Conservation (phyloP, 2,329 filamentous ascomycete species). For the Phaeophleospora eucalypticola region DNA sequence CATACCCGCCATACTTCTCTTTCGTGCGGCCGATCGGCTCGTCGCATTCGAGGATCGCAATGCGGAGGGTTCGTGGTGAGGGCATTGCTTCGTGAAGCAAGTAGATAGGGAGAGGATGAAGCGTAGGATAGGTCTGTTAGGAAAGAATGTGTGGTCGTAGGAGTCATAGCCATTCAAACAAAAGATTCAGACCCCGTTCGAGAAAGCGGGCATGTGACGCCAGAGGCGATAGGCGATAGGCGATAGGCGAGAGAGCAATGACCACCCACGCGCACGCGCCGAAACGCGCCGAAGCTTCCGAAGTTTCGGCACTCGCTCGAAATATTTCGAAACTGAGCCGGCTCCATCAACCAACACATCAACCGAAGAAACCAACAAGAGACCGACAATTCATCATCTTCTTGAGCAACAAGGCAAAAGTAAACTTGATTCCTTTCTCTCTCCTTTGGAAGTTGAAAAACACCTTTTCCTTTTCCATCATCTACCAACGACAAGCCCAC, state of each 20-base stretch:
- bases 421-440: background rate
- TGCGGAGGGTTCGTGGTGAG: slow-evolving; percentile 50
- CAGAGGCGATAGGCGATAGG: too few species aligned
- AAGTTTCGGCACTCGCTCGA: too few species aligned
- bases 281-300: too few species aligned
- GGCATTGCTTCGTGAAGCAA: background rate
- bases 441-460: background rate
- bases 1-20: slow-evolving; percentile 67
- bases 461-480: background rate
- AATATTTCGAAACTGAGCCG: too few species aligned
- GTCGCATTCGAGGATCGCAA: slow-evolving; percentile 87
- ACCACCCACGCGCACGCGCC: too few species aligned
- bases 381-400: too few species aligned
- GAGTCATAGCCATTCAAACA: background rate
- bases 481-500: background rate
- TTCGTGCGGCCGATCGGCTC: slow-evolving; percentile 63
- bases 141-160: background rate
- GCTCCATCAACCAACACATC: too few species aligned
- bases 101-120: background rate
- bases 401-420: background rate
- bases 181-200: too few species aligned
- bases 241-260: too few species aligned
- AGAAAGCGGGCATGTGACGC: too few species aligned
- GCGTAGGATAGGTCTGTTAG: slow-evolving; percentile 4
- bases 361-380: too few species aligned